Conservation (phyloP, 331 rosid species). For the Quercus lobata region DNA sequence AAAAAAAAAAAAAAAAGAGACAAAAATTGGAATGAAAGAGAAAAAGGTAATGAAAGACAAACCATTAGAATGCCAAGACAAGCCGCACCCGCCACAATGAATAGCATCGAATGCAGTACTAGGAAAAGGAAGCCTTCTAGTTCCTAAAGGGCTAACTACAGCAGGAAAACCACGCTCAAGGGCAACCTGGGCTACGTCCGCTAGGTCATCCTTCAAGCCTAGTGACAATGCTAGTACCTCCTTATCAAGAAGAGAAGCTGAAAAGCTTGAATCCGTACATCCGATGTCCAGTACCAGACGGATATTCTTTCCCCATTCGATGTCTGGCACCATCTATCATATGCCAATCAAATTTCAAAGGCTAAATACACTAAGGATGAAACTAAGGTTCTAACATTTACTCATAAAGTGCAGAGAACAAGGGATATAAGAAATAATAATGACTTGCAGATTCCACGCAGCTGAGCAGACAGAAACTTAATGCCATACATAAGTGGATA, state of each 20-base stretch:
- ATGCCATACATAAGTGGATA: neutral
- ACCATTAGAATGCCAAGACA: slow-evolving; percentile 89
- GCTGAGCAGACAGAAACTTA: neutral
- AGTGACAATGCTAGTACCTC: slow-evolving; percentile 74
- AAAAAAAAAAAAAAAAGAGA: neutral
- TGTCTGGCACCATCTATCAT: slow-evolving; percentile 95
- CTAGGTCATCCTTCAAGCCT: slow-evolving; percentile 88
- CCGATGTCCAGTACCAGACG: slow-evolving; percentile 83
- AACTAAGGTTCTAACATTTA: neutral
- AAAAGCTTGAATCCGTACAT: slow-evolving; percentile 71
- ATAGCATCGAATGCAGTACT: slow-evolving; percentile 80
- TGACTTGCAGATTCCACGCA: slow-evolving; percentile 1
- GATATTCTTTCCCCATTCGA: slow-evolving; percentile 94
- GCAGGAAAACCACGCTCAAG: slow-evolving; percentile 92
- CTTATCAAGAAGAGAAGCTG: slow-evolving; percentile 65
- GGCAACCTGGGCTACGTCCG: slow-evolving; percentile 83
- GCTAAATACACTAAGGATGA: slow-evolving; percentile 5
- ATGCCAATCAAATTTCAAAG: slow-evolving; percentile 26
- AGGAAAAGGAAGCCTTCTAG: slow-evolving; percentile 91
- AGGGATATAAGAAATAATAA: neutral
- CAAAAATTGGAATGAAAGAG: neutral
- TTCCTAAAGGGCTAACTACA: slow-evolving; percentile 61
- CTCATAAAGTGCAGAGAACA: neutral
- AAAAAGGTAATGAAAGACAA: neutral
- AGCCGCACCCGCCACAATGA: slow-evolving; percentile 79